These are phyloP conservation scores for Aureobasidium mangrovei DNA, from an alignment of 2,329 filamentous ascomycete genomes.

Conservation along the genomic window DNA sequence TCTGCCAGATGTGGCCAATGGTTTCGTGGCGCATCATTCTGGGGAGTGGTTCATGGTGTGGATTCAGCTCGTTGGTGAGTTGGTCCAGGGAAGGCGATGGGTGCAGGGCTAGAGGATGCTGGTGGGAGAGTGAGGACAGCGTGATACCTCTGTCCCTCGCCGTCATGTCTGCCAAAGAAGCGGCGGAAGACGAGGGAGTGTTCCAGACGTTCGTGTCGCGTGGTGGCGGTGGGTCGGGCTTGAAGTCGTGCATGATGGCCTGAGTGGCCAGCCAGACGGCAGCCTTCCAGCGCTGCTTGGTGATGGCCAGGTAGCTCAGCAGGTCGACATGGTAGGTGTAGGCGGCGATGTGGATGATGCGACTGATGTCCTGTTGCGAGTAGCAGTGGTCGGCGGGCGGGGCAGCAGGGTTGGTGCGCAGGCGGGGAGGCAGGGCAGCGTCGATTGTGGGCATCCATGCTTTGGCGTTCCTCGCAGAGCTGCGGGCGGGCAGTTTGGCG, in stretches of 20 bases:
- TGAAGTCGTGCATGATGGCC: slow-evolving; percentile 27
- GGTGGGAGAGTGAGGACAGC: neutral
- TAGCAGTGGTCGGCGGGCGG: neutral
- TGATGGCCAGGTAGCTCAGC: slow-evolving; percentile 32
- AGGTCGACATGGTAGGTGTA: slow-evolving; percentile 26
- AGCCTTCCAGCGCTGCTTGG: slow-evolving; percentile 34
- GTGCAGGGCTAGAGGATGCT: neutral
- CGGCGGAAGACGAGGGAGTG: neutral
- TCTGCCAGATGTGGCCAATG: slow-evolving; percentile 39
- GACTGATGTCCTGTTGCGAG: slow-evolving; percentile 3
- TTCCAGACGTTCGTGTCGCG: slow-evolving; percentile 1
- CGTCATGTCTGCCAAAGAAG: neutral
- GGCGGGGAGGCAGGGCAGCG: neutral
- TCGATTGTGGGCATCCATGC: slow-evolving; percentile 6
- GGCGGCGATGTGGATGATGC: slow-evolving; percentile 6
- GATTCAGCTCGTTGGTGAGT: slow-evolving; percentile 17
- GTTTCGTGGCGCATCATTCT: slow-evolving; percentile 24
- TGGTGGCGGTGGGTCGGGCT: neutral
- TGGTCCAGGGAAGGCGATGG: slow-evolving; percentile 16
- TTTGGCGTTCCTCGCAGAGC: neutral
- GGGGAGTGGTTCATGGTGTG: neutral
- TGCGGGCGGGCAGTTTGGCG: neutral
- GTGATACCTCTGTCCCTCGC: neutral
- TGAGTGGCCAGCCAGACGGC: slow-evolving; percentile 39
- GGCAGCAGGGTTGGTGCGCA: neutral